Base-by-base conservation (phyloP, 352 stramenopile species). In the Ophiocytium majus region DNA sequence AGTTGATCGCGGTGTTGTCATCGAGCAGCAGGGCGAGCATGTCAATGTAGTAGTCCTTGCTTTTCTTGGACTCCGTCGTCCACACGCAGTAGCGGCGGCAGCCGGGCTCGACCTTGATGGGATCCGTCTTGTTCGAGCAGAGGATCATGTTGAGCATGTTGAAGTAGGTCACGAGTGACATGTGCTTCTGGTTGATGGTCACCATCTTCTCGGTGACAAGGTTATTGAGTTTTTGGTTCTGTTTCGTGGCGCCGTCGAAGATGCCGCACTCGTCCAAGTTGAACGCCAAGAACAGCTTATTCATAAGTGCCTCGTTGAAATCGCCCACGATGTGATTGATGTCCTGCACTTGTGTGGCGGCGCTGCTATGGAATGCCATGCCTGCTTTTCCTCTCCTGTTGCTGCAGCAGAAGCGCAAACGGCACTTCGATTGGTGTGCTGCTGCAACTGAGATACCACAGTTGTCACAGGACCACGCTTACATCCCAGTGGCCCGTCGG, bases 181-280 rank as follows among this genome's bases (percentile, higher is more conserved):
- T 19, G 57, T 66, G 57, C 28, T 66, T 66, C 57, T 66, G 57
- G 28, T 66, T 66, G 19, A 66, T 28, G 28, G 57, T 23, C 19
- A 19, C 19, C 19, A 66, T 19, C 28, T 28, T 28, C 28, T 66
- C 57, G 28, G 57, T 66, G 57, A 66, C 57, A 19, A 66, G 57
- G 28, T 19, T 23, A 19, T 66, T 66, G 57, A 66, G 57, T 28
- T 66, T 66, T 28, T 66, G 17, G 57, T 66, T 66, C 57, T 66
- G 57, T 28, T 66, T 66, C 17, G 57, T 66, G 57, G 57, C 57
- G 28, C 57, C 57, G 57, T 66, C 57, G 28, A 66, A 66, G 28
- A 66, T 66, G 57, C 57, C 57, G 57, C 57, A 66, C 57, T 66
- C 57, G 57, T 66, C 57, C 57, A 66, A 28, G 57, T 66, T 66